Conservation (phyloP, 495 filamentous ascomycete species). For the Cladorrhinum samala region DNA sequence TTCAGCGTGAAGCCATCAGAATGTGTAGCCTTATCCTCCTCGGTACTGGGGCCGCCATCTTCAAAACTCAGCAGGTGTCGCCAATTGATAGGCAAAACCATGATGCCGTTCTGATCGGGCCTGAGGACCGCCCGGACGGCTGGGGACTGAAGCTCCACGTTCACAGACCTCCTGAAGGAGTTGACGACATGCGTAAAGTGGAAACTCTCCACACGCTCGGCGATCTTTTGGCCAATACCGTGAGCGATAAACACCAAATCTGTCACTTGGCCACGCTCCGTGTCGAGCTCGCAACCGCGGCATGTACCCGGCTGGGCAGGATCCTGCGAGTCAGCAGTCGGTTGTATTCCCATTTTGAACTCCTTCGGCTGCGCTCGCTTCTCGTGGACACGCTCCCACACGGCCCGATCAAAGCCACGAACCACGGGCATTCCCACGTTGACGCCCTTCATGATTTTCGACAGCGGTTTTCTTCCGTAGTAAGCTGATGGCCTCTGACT, state of each 20-base stretch:
- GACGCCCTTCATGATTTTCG: constrained; percentile 75
- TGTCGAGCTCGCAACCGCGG: constrained; percentile 49
- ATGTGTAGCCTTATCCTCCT: constrained; percentile 41
- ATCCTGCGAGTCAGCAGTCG: constrained; percentile 21
- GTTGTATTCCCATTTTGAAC: constrained; percentile 22
- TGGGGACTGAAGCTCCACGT: constrained; percentile 72
- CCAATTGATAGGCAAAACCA: constrained; percentile 72
- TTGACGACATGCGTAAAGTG: constrained; percentile 96
- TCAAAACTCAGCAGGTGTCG: constrained; percentile 79
- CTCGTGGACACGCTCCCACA: constrained; percentile 70
- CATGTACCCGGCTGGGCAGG: constrained; percentile 35
- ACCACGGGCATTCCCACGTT: constrained; percentile 81
- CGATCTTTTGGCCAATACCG: constrained; percentile 95
- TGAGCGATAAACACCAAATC: constrained; percentile 89
- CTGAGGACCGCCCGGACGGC: constrained; percentile 68
- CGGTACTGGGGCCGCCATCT: constrained; percentile 52
- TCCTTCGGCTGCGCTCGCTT: constrained; percentile 33
- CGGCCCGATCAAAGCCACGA: constrained; percentile 71
- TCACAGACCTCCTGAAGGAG: constrained; percentile 76
- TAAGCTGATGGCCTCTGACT: constrained; percentile 74
- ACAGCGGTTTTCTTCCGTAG: constrained; percentile 68
- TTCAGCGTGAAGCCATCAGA: constrained; percentile 67
- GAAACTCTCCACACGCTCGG: constrained; percentile 89
- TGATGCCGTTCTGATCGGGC: constrained; percentile 53
- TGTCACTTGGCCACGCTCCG: constrained; percentile 64